Conservation (phyloP, 2,329 filamentous ascomycete genomes). For the Blumeria graminis region DNA sequence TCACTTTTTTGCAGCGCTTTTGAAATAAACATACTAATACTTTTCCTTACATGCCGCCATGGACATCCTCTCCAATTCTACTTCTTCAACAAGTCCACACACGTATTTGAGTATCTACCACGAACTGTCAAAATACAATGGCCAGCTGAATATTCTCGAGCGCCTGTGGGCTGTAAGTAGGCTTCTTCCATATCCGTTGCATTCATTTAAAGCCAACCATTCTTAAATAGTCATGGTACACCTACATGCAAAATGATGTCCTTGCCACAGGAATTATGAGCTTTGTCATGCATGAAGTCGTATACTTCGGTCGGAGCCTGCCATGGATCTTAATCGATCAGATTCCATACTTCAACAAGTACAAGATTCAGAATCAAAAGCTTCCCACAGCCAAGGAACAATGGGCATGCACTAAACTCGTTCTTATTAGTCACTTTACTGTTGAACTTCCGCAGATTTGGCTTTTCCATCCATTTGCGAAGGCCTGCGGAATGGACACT, state of each 20-base stretch:
- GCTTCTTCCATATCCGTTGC: conserved; percentile 3
- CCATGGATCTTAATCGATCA: conserved; percentile 85
- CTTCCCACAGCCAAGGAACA: conserved; percentile 83
- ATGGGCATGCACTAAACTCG: conserved; percentile 78
- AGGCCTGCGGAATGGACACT: conserved; percentile 72
- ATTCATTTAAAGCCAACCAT: conserved; percentile 6
- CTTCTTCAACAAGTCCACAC: conserved; percentile 10
- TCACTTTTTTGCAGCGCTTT: no score
- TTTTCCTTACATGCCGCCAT: conserved; percentile 3
- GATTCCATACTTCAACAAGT: conserved; percentile 71
- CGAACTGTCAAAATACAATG: conserved; percentile 47
- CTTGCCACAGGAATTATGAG: conserved; percentile 95
- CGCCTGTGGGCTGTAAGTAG: conserved; percentile 58
- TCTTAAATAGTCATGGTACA: conserved; percentile 50
- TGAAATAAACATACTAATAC: no score
- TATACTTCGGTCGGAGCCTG: conserved; percentile 76
- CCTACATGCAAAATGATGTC: conserved; percentile 93
- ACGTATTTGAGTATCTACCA: conserved; percentile 33
- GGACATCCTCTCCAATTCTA: conserved; percentile 11
- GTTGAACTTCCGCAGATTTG: conserved; percentile 97
- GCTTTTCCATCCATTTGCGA: conserved; percentile 94
- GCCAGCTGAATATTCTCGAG: conserved; percentile 60
- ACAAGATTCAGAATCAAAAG: conserved; percentile 78
- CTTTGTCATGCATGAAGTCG: conserved; percentile 76
- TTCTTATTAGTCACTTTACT: conserved; percentile 87